Percentiles rank a stretch among this genome's conserved stretches.
Evolutionary conservation across 2,329 filamentous ascomycete species (phyloP).

Genomic region (Fusarium sulawesiense): DNA sequence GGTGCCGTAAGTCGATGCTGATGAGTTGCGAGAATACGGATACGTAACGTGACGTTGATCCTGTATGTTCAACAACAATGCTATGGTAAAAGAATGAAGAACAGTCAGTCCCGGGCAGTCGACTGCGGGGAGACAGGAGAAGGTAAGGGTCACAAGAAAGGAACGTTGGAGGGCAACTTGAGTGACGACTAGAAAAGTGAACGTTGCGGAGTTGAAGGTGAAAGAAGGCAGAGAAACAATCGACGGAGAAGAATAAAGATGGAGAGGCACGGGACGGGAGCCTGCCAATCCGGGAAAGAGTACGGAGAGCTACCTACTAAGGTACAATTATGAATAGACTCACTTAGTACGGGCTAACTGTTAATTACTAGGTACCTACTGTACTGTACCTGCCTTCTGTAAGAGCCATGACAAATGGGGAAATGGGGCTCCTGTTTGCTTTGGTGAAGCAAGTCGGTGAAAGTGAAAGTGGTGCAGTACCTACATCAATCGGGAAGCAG

Average conservation of each 20-base stretch:
- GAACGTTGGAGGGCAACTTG: constrained; percentile 19
- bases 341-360: too few relatives aligned
- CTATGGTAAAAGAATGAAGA: constrained; percentile 35
- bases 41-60: constrained; percentile 12
- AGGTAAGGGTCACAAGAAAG: constrained; percentile 25
- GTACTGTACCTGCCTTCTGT: not conserved
- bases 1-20: constrained; percentile 38
- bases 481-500: constrained; percentile 12
- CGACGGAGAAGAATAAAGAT: constrained; percentile 23
- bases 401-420: constrained; percentile 26
- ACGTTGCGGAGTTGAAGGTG: constrained; percentile 22
- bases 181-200: constrained; percentile 28
- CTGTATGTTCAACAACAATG: constrained; percentile 25
- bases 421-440: constrained; percentile 20
- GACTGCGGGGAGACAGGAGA: constrained; percentile 7
- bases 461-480: constrained; percentile 22
- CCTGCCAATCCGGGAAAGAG: not conserved
- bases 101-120: constrained; percentile 24
- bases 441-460: constrained; percentile 14
- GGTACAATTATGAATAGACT: not conserved
- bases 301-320: not conserved
- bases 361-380: not conserved
- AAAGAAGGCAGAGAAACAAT: constrained; percentile 18
- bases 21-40: constrained; percentile 17
- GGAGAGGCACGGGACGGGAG: constrained; percentile 16